Base-by-base conservation (phyloP, 257 asterid species). In the Nicotiana otophora region DNA sequence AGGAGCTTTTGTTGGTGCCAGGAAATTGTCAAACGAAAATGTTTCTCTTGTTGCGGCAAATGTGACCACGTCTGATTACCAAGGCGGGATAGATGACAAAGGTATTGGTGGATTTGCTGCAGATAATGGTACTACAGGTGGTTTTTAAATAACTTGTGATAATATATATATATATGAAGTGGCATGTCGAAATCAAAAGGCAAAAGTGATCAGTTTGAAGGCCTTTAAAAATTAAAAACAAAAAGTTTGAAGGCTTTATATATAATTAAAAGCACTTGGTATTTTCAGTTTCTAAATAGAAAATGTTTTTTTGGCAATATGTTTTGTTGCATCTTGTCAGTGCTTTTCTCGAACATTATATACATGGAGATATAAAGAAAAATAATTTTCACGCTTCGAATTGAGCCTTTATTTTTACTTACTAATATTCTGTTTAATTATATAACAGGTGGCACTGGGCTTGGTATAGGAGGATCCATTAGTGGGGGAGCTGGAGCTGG, bases 401-500 rank as follows among this genome's bases (percentile, higher is more conserved):
- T 42, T 42, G 11, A 12, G 57, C 57, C 0, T 12, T 53, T 12
- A 4, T 53, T 12, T 4, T 53, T 17, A 68, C 0, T 34, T 5
- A 19, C 9, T 34, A 19, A 30, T 69, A 19, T n/a, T 70, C 3
- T 23, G 23, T 72, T 46, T 46, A 31, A 3, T 31, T 31, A 46
- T 46, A n/a, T 5, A 48, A 48, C 62, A 74, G 80, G 80, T 4
- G 78, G 10, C n/a, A 63, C 16, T 63, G 78, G 79, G 20, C 39
- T 58, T 28, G 90, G 90, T 1, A 3, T 76, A 23, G 90, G 90
- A 7, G 86, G 84, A 26, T 85, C 86, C 48, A 65, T 64, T 64
- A 81, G 89, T 14, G 85, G 79, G 70, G 80, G 91, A 14, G 83
- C 85, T 54, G 88, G 82, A 65, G 53, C 83, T 4, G 77, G 80